Evolutionary conservation across 441 rosid genomes (phyloP).

Genomic region (Erodium trifolium): DNA sequence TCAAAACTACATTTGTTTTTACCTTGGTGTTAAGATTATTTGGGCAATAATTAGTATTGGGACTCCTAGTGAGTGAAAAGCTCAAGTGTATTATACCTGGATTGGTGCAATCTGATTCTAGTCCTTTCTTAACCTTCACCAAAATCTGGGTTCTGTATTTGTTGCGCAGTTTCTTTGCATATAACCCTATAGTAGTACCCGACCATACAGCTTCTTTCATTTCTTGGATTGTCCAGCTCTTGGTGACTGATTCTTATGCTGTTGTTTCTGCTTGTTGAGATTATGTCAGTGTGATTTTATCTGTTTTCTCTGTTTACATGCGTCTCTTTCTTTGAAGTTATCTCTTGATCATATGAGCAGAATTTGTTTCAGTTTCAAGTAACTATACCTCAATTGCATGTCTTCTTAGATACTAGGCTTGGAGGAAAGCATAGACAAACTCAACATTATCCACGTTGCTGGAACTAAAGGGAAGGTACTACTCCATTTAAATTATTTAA

Average conservation of each 20-base stretch:
- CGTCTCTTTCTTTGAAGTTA: constrained; percentile 1
- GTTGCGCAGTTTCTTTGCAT: not conserved
- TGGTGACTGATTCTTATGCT: not conserved
- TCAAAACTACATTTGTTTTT: no score
- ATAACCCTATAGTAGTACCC: not conserved
- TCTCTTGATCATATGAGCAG: not conserved
- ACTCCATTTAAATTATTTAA: no score
- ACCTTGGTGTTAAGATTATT: no score
- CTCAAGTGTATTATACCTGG: no score
- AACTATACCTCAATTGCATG: not conserved
- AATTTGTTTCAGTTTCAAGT: not conserved
- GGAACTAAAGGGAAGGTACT: constrained; percentile 92
- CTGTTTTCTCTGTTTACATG: constrained; percentile 7
- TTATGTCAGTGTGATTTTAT: not conserved
- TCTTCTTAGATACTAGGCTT: constrained; percentile 36
- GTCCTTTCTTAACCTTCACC: no score
- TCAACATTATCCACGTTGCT: constrained; percentile 77
- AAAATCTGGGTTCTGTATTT: not conserved
- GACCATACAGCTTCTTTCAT: constrained; percentile 1
- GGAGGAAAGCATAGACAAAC: constrained; percentile 33
- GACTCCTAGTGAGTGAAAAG: no score
- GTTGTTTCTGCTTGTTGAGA: not conserved
- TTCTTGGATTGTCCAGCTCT: not conserved
- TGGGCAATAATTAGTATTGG: no score
- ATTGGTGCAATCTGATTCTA: no score